Conservation (phyloP, 768 basidiomycete species). For the Tubosaeta brunneosetosa region DNA sequence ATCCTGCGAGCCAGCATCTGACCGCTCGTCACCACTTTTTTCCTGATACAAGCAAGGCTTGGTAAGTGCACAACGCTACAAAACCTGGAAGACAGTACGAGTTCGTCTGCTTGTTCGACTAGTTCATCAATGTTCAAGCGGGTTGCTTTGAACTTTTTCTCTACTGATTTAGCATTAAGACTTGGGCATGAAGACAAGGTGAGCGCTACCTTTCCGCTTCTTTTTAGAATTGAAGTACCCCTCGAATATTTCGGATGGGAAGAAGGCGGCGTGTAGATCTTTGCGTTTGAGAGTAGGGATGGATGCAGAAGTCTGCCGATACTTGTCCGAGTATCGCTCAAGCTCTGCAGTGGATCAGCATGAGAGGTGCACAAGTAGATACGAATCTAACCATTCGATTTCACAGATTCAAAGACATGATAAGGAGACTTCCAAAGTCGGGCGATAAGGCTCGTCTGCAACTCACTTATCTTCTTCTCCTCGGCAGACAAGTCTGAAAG, state of each 20-base stretch:
- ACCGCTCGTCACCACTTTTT: conserved; percentile 66
- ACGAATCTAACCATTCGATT: conserved; percentile 47
- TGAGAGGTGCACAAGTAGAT: not conserved
- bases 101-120: conserved; percentile 59
- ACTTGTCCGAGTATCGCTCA: conserved; percentile 81
- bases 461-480: conserved; percentile 59
- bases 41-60: conserved; percentile 37
- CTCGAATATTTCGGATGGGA: conserved; percentile 72
- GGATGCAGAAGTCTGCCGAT: conserved; percentile 54
- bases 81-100: conserved; percentile 30
- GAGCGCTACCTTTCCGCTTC: conserved; percentile 45
- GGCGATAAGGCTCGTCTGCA: conserved; percentile 62
- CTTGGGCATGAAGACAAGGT: not conserved
- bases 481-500: conserved; percentile 61
- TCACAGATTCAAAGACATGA: conserved; percentile 67
- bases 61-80: not conserved
- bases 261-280: conserved; percentile 71
- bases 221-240: conserved; percentile 74
- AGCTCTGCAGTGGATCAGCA: conserved; percentile 45
- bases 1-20: conserved; percentile 61
- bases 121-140: conserved; percentile 65
- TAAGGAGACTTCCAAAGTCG: conserved; percentile 69
- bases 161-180: conserved; percentile 8
- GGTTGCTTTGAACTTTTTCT: conserved; percentile 35
- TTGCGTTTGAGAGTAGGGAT: conserved; percentile 66